These are phyloP conservation scores for Groenewaldozyma salmanticensis DNA, from an alignment of 805 yeast genomes.

Conservation along the genomic window DNA sequence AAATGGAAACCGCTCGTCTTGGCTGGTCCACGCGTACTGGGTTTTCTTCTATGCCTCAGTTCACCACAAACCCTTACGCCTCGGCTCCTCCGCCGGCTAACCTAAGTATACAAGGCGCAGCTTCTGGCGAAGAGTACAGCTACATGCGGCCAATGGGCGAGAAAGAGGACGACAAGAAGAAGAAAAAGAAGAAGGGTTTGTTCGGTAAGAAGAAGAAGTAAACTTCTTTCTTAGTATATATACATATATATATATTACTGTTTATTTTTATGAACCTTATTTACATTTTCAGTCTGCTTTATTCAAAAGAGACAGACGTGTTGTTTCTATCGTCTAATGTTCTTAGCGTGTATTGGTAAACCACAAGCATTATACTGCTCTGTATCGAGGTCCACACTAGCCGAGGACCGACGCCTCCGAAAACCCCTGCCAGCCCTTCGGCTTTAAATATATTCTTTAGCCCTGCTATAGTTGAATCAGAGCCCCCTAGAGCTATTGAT, in stretches of 20 bases:
- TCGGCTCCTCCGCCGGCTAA: conserved; percentile 29
- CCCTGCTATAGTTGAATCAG: conserved; percentile 43
- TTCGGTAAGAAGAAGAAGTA: conserved; percentile 61
- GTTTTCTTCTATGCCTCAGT: conserved; percentile 46
- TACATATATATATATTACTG: too few relatives aligned
- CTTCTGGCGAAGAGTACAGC: conserved; percentile 24
- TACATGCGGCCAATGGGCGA: conserved; percentile 39
- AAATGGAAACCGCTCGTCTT: conserved; percentile 62
- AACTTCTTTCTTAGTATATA: not conserved
- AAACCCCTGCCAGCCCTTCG: conserved; percentile 74
- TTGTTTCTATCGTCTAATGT: conserved; percentile 30
- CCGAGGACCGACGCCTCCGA: conserved; percentile 94
- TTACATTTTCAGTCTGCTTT: too few relatives aligned
- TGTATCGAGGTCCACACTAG: conserved; percentile 95
- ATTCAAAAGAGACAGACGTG: too few relatives aligned
- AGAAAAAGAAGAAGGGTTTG: conserved; percentile 71
- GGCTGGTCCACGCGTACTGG: conserved; percentile 82
- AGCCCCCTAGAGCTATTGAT: conserved; percentile 8
- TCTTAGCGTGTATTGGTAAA: conserved; percentile 72
- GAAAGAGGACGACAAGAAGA: conserved; percentile 25
- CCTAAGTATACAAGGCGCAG: conserved; percentile 13
- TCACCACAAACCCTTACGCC: conserved; percentile 30
- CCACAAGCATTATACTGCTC: conserved; percentile 83
- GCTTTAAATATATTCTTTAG: conserved; percentile 46
- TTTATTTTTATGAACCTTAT: too few relatives aligned